These are phyloP conservation scores for Globisporangium nagaii DNA, from an alignment of 352 stramenopile genomes.

Conservation along the genomic window DNA sequence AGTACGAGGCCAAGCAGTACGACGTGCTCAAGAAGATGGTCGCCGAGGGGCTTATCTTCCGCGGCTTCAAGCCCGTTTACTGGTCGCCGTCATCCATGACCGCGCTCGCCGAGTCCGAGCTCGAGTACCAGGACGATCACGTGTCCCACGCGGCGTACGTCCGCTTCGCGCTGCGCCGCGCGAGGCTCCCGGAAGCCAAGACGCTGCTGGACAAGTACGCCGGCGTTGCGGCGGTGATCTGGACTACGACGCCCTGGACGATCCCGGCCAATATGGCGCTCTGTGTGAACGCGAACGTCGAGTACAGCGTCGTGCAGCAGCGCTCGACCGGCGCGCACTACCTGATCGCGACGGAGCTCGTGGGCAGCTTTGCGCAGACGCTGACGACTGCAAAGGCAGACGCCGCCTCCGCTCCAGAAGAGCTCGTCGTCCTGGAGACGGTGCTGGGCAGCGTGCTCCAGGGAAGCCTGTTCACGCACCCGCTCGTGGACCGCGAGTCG, in stretches of 20 bases:
- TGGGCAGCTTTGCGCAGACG: conserved; percentile 35
- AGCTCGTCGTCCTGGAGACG: conserved; percentile 54
- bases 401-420: conserved; percentile 3
- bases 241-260: conserved; percentile 99
- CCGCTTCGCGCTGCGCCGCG: conserved; percentile 62
- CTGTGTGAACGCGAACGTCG: conserved; percentile 91
- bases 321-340: conserved; percentile 30
- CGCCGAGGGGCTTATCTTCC: conserved; percentile 92
- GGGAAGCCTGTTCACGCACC: conserved; percentile 83
- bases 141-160: conserved; percentile 95
- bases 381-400: too few species aligned
- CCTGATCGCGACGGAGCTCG: conserved; percentile 55
- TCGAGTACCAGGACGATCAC: conserved; percentile 98
- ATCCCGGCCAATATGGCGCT: conserved; percentile 98
- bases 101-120: conserved; percentile 97
- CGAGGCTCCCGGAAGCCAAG: conserved; percentile 10
- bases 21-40: conserved; percentile 97
- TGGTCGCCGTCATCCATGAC: conserved; percentile 97
- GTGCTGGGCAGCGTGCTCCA: conserved; percentile 48
- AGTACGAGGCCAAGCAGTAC: conserved; percentile 96
- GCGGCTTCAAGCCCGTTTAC: conserved; percentile 98
- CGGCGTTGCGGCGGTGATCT: conserved; percentile 82
- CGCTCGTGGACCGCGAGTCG: conserved; percentile 77
- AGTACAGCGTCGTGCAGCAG: conserved; percentile 90
- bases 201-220: conserved; percentile 29